Conservation (phyloP, 2,329 filamentous ascomycete genomes). For the Diaporthe destruens region DNA sequence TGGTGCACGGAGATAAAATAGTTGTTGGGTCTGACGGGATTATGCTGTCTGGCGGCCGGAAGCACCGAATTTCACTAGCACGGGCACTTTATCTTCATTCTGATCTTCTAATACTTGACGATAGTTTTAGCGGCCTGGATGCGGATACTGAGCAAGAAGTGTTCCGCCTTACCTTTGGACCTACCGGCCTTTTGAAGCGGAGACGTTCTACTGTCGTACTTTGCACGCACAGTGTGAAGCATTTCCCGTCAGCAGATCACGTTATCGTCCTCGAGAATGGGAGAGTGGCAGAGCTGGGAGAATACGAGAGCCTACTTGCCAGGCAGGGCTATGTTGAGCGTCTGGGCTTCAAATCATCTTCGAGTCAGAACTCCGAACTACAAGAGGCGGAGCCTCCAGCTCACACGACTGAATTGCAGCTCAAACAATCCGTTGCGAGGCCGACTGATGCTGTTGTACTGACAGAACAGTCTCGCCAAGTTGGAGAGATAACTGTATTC, state of each 20-base stretch:
- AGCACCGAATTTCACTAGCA: slow-evolving; percentile 47
- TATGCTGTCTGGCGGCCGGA: slow-evolving; percentile 54
- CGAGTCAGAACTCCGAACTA: slow-evolving; percentile 21
- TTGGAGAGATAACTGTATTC: slow-evolving; percentile 48
- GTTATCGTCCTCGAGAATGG: slow-evolving; percentile 60
- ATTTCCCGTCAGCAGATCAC: slow-evolving; percentile 58
- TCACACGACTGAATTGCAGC: neutral
- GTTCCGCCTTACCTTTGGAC: slow-evolving; percentile 54
- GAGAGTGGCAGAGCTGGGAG: slow-evolving; percentile 58
- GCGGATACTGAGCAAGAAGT: slow-evolving; percentile 56
- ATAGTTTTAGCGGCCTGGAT: slow-evolving; percentile 57
- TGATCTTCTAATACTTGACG: slow-evolving; percentile 54
- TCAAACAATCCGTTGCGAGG: slow-evolving; percentile 26
- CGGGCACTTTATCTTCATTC: slow-evolving; percentile 45
- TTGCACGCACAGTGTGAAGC: slow-evolving; percentile 55
- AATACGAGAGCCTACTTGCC: slow-evolving; percentile 53
- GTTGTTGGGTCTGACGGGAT: slow-evolving; percentile 53
- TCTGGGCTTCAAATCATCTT: slow-evolving; percentile 50
- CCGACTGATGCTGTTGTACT: rapidly evolving
- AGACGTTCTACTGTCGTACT: slow-evolving; percentile 48
- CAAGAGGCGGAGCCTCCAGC: slow-evolving; percentile 20
- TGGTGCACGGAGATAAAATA: slow-evolving; percentile 53
- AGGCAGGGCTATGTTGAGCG: slow-evolving; percentile 56
- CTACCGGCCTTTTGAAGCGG: slow-evolving; percentile 49
- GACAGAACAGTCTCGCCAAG: neutral